These are phyloP conservation scores for Metschnikowia hibisci DNA, from an alignment of 805 yeast genomes.

Conservation along the genomic window DNA sequence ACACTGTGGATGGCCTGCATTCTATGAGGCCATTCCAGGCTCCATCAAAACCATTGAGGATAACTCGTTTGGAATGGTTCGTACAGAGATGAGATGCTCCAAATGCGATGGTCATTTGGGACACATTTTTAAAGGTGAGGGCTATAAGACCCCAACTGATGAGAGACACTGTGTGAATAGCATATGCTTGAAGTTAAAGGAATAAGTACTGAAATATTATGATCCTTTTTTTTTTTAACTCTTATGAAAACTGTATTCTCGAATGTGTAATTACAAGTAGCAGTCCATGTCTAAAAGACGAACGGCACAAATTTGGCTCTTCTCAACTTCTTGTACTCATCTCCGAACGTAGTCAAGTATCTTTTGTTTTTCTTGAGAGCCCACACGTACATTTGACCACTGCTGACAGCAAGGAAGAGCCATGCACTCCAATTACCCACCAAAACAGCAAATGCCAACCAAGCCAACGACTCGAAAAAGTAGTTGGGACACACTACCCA, in stretches of 20 bases:
- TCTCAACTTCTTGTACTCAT: conserved; percentile 73
- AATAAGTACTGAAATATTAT: conserved; percentile 3
- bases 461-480: conserved; percentile 76
- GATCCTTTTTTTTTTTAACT: background rate
- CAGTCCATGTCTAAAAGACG: conserved; percentile 6
- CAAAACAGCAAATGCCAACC: conserved; percentile 68
- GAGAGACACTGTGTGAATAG: conserved; percentile 95
- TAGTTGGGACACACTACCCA: conserved; percentile 90
- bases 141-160: conserved; percentile 81
- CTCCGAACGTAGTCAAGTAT: conserved; percentile 65
- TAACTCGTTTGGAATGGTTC: conserved; percentile 63
- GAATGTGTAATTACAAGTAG: background rate
- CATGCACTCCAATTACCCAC: conserved; percentile 75
- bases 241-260: background rate
- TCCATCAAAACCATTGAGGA: conserved; percentile 64
- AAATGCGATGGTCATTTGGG: conserved; percentile 94
- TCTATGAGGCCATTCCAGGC: conserved; percentile 84
- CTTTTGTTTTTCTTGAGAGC: conserved; percentile 78
- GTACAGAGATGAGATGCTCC: conserved; percentile 87
- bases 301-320: conserved; percentile 73
- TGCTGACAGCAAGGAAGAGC: conserved; percentile 65
- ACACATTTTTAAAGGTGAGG: conserved; percentile 93
- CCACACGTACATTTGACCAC: conserved; percentile 87
- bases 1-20: conserved; percentile 98
- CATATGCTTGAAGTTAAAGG: conserved; percentile 62